Base-by-base conservation (phyloP, 2,329 filamentous ascomycete genomes). In the Annulohypoxylon truncatum region DNA sequence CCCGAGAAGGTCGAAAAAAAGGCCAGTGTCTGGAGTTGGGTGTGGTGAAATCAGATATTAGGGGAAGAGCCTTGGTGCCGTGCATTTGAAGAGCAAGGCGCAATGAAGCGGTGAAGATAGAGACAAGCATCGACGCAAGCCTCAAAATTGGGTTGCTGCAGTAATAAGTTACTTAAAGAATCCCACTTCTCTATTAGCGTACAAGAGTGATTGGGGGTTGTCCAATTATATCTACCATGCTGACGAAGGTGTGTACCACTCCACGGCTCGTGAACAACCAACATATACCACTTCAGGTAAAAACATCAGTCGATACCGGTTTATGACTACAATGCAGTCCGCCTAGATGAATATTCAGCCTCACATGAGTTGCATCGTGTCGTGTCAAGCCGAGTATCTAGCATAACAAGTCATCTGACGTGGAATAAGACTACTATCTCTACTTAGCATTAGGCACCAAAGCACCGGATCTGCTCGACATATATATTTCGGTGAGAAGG, bases 31-130 rank as follows among this genome's bases (percentile, higher is more conserved):
- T 42, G 35, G 35, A 47, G 51, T 40, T 59, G 71, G 71, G 58
- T 66, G 63, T 58, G 40, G 10, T 42, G 62, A 24, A 52, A 68
- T 66, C 66, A 53, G 66, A 51, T 55, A 13, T 53, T 18, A 61
- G 29, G 42, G 40, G 55, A 61, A 58, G 62, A 61, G 38, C 22
- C n/a, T 54, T 46, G 42, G 61, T 47, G 55, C 33, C 59, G 50
- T 55, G 56, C 42, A 53, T 59, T 33, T 55, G 8, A 31, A 47
- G 51, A 9, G n/a, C 9, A 33, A 64, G 55, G 48, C 55, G 52
- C 52, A 57, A 66, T 64, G 4, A 18, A 64, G 66, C 63, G 66
- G 66, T 68, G 66, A 66, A 42, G 42, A 42, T 38, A 33, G 26
- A 53, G 18, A 51, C 13, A 10, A 52, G 26, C 8, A 50, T 33